Percentiles rank a stretch among this genome's conserved stretches.
Evolutionary conservation across 2,329 filamentous ascomycete genomes (phyloP).

Genomic region (Arthrobotrys pseudoclavata): DNA sequence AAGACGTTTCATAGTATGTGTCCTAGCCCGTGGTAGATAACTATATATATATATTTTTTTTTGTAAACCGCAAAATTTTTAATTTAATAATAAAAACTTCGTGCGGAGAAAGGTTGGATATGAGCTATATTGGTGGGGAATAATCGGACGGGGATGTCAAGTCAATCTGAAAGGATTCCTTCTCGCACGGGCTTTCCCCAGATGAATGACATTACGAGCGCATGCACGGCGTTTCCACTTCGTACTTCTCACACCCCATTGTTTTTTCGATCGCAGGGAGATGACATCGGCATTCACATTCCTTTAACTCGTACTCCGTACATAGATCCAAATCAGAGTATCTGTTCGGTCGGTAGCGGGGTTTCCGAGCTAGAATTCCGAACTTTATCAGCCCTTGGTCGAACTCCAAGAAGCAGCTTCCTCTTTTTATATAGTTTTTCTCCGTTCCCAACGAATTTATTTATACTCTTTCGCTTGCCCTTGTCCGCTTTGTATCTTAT

Average conservation of each 20-base stretch:
- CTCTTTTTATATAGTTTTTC: slow-evolving; percentile 38
- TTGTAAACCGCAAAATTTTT: background rate
- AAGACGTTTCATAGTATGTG: background rate
- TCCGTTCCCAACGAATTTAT: slow-evolving; percentile 26
- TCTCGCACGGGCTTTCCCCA: slow-evolving; percentile 34
- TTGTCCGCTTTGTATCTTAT: slow-evolving; percentile 20
- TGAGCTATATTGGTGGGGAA: slow-evolving; percentile 24
- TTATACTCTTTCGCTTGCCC: slow-evolving; percentile 33
- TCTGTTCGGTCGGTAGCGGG: slow-evolving; percentile 50
- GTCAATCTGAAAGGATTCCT: slow-evolving; percentile 20
- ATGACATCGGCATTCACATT: slow-evolving; percentile 27
- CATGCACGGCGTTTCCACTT: slow-evolving; percentile 30
- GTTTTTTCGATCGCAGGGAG: slow-evolving; percentile 3
- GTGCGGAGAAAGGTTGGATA: slow-evolving; percentile 20
- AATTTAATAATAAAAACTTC: background rate
- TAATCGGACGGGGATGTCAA: slow-evolving; percentile 26
- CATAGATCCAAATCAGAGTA: slow-evolving; percentile 11
- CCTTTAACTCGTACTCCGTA: background rate
- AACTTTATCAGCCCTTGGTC: slow-evolving; percentile 31
- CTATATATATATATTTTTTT: background rate
- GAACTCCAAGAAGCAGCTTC: slow-evolving; percentile 29
- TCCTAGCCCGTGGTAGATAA: background rate
- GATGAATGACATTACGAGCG: slow-evolving; percentile 29
- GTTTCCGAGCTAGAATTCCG: slow-evolving; percentile 42
- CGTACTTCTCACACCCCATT: slow-evolving; percentile 7